phyloP scores from a whole-genome alignment of 2,329 filamentous ascomycete genomes.

The Xylaria sp. region DNA sequence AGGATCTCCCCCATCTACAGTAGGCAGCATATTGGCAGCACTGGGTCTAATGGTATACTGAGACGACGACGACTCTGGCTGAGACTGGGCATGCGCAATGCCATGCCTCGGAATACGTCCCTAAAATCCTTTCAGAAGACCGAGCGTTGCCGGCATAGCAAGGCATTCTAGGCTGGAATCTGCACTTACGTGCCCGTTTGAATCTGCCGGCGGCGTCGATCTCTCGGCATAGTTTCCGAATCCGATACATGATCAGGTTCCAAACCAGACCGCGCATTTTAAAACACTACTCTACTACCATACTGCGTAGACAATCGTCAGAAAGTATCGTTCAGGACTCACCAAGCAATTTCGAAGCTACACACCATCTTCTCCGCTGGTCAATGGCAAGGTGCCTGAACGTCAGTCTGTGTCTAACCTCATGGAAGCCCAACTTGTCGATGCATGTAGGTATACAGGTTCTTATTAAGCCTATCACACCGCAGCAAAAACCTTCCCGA shows the following conservation, averaged over 20 bases:
- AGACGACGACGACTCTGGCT: background rate
- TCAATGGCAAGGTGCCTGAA: conserved; percentile 9
- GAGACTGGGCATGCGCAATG: background rate
- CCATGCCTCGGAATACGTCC: background rate
- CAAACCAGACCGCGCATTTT: background rate
- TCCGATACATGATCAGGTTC: conserved; percentile 1
- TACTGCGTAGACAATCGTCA: background rate
- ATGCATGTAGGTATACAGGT: background rate
- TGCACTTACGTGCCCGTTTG: background rate
- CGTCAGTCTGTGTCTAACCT: conserved; percentile 2
- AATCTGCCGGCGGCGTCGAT: conserved; percentile 24
- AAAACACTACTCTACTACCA: background rate
- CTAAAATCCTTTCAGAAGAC: background rate
- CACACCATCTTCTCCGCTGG: conserved; percentile 7
- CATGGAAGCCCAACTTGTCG: conserved; percentile 8
- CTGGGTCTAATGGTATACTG: background rate
- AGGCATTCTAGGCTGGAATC: background rate
- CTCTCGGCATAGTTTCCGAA: conserved; percentile 13
- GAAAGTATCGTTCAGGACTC: background rate
- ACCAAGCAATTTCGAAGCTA: background rate
- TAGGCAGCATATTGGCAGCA: background rate
- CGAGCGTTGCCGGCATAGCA: background rate
- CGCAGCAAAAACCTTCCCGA: conserved; percentile 8
- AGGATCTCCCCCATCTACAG: background rate
- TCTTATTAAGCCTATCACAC: background rate